Conservation (phyloP, 768 basidiomycete genomes). For the Boletus tomentosulus region DNA sequence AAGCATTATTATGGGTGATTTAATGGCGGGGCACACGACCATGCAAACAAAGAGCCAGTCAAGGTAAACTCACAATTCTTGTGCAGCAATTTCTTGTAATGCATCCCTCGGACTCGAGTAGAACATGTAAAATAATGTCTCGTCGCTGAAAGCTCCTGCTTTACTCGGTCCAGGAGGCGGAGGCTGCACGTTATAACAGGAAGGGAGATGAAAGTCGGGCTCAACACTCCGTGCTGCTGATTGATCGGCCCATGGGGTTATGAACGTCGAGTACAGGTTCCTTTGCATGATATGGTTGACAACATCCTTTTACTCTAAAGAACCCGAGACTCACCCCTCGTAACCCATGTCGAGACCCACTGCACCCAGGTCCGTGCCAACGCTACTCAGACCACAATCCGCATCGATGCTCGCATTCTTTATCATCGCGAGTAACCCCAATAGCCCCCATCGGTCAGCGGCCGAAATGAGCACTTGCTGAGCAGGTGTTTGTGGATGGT, state of each 20-base stretch:
- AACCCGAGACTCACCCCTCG: conserved; percentile 59
- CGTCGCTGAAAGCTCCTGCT: conserved; percentile 85
- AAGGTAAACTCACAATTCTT: conserved; percentile 74
- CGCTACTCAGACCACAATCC: conserved; percentile 75
- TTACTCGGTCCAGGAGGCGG: conserved; percentile 79
- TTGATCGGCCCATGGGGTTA: conserved; percentile 95
- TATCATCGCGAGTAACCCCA: conserved; percentile 82
- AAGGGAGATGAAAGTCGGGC: conserved; percentile 86
- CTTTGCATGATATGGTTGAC: conserved; percentile 33
- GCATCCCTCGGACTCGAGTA: conserved; percentile 91
- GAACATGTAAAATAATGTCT: conserved; percentile 98
- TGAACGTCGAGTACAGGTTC: conserved; percentile 87
- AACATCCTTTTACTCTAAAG: conserved; percentile 13
- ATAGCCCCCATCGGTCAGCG: conserved; percentile 91
- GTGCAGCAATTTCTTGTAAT: conserved; percentile 90
- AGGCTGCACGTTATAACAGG: conserved; percentile 90
- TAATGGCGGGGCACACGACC: conserved; percentile 1
- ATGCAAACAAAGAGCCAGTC: conserved; percentile 9
- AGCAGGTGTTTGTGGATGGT: conserved; percentile 81
- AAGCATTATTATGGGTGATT: conserved; percentile 3
- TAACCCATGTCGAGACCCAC: conserved; percentile 89
- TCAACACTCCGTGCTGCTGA: conserved; percentile 82
- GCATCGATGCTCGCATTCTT: conserved; percentile 72
- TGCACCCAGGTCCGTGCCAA: conserved; percentile 88
- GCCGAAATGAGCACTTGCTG: conserved; percentile 91